Evolutionary conservation across 179 eudicot species (phyloP), one percentile per base, ranked within the genome.

Genomic region (Beta corolliflora): DNA sequence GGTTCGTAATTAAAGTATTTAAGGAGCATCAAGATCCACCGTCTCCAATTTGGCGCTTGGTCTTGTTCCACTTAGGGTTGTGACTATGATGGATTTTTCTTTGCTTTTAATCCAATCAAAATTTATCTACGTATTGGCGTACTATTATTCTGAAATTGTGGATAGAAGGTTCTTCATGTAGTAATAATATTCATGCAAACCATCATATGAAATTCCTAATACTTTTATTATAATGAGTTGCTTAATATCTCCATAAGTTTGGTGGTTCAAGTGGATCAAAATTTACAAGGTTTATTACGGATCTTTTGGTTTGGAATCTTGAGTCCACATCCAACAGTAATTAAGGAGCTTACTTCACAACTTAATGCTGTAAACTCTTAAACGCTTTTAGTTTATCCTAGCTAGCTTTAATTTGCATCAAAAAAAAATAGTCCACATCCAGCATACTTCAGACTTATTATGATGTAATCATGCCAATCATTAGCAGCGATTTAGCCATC

Each of bases 21-120:
- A 77, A 79, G 88, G 82, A 77, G 82, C 89, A 86, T 73, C 79
- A 79, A 73, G 77, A 84, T 85, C 87, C 77, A 64, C 80, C 81
- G 48, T 52, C 81, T 75, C 56, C 58, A 76, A 79, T 83, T 83
- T 75, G 41, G 66, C 58, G 72, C 75, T 71, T 58, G 72, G 45
- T 74, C 70, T 67, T 58, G 50, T 73, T 55, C 77, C 71, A 69
- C 14, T 70, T 81, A 71, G 75, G 60, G 69, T 69, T 69, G 44
- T 58, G 74, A 54, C 74, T 52, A 52, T 66, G 41, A 52, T 19
- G 7, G 21, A n/a, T 52, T 5, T 75, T 67, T 78, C 75, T 78
- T 82, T 53, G 36, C 78, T 78, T 71, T 44, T 48, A 64, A 71
- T 71, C 31, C 66, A 72, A 68, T 44, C 65, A 45, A 21, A 52